Conservation (phyloP, 352 stramenopile species). For the Phytophthora syringae region DNA sequence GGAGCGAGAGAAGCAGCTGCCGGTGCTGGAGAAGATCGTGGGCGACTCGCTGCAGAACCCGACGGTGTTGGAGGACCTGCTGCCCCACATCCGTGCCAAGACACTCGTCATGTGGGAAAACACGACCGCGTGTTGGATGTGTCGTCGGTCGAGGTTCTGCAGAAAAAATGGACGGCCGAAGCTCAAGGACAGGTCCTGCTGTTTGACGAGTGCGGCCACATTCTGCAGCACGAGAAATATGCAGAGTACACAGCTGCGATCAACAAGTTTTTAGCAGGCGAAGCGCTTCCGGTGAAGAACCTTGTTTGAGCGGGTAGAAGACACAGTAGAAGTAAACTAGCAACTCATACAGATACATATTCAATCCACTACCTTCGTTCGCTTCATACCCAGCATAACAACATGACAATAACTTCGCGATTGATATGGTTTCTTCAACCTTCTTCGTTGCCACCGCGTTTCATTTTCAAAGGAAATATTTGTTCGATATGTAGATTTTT, state of each 20-base stretch:
- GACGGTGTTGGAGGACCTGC: constrained; percentile 65
- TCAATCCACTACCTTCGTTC: too few species aligned
- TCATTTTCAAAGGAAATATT: too few species aligned
- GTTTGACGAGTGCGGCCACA: constrained; percentile 72
- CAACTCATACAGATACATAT: constrained; percentile 5
- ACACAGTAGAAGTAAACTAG: constrained; percentile 6
- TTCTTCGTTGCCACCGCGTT: too few species aligned
- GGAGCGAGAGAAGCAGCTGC: constrained; percentile 58
- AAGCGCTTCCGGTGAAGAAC: constrained; percentile 22
- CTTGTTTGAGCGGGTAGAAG: constrained; percentile 5
- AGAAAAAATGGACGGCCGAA: constrained; percentile 51
- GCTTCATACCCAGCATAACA: too few species aligned
- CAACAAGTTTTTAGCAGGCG: constrained; percentile 58
- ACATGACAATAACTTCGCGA: too few species aligned
- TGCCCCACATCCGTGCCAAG: constrained; percentile 59
- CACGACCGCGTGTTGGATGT: constrained; percentile 74
- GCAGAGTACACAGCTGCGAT: constrained; percentile 63
- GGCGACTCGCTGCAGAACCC: constrained; percentile 56
- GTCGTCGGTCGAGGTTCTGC: constrained; percentile 67
- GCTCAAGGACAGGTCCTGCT: constrained; percentile 48
- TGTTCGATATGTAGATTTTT: too few species aligned
- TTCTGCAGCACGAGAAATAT: constrained; percentile 72
- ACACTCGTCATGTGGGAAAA: constrained; percentile 77
- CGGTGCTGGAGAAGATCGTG: constrained; percentile 69
- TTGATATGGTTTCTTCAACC: too few species aligned